phyloP scores from a whole-genome alignment of 2,329 filamentous ascomycete genomes.

The Penicillium brevicompactum region DNA sequence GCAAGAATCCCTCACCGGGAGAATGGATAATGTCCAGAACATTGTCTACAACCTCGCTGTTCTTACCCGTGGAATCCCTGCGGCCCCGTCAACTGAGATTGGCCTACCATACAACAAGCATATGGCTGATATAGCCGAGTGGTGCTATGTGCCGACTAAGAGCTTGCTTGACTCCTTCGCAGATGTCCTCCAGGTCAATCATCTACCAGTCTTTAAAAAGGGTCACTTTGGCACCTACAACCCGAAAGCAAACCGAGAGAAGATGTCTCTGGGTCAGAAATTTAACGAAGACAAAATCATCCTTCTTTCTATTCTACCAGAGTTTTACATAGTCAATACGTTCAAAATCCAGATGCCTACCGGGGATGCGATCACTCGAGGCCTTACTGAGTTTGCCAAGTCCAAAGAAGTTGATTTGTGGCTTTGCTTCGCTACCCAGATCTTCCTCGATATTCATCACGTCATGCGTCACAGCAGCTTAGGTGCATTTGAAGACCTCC shows the following conservation, averaged over 20 bases:
- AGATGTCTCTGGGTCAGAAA: conserved; percentile 31
- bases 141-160: conserved; percentile 22
- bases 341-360: conserved; percentile 23
- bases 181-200: conserved; percentile 20
- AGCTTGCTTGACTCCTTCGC: conserved; percentile 25
- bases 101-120: conserved; percentile 31
- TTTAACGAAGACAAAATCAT: conserved; percentile 40
- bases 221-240: conserved; percentile 35
- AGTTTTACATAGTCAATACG: conserved; percentile 29
- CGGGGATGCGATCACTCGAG: conserved; percentile 33
- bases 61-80: background rate
- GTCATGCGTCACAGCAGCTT: conserved; percentile 28
- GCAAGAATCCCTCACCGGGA: conserved; percentile 9
- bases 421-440: conserved; percentile 35
- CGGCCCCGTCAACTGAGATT: conserved; percentile 23
- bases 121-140: conserved; percentile 30
- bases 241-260: conserved; percentile 28
- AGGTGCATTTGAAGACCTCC: conserved; percentile 25
- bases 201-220: conserved; percentile 28
- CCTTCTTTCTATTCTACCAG: conserved; percentile 31
- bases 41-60: too few species aligned
- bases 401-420: conserved; percentile 30
- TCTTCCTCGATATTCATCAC: conserved; percentile 40
- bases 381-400: conserved; percentile 29
- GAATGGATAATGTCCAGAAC: background rate